A percentile compares a stretch with the other conserved stretches of the same genome.
phyloP scores from a whole-genome alignment of 331 rosid genomes.

The Quercus tomentella region DNA sequence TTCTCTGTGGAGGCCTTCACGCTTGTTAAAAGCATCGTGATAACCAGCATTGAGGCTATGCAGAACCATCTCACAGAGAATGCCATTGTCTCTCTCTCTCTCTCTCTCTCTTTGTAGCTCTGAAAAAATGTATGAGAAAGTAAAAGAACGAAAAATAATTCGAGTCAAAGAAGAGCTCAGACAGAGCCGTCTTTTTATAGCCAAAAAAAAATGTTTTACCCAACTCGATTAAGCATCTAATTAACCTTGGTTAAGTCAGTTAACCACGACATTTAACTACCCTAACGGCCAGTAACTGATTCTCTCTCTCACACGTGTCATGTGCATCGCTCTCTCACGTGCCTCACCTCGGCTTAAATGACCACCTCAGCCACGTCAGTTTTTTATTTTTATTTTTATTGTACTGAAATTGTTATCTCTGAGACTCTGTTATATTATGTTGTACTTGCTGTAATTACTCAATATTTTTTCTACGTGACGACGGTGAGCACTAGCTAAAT shows the following conservation, averaged over 20 bases:
- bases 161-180: slow-evolving; percentile 33
- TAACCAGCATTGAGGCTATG: slow-evolving; percentile 22
- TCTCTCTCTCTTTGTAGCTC: not conserved
- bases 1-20: slow-evolving; percentile 19
- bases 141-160: not conserved
- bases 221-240: not conserved
- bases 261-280: slow-evolving; percentile 23
- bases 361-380: slow-evolving; percentile 6
- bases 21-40: slow-evolving; percentile 23
- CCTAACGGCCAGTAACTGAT: slow-evolving; percentile 65
- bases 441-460: slow-evolving; percentile 2
- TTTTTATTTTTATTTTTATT: not conserved
- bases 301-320: slow-evolving; percentile 31
- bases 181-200: slow-evolving; percentile 45
- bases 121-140: not conserved
- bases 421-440: no score
- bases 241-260: slow-evolving; percentile 50
- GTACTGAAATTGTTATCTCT: no score
- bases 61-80: slow-evolving; percentile 20
- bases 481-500: slow-evolving; percentile 1
- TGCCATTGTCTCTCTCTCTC: slow-evolving; percentile 43
- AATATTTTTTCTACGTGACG: slow-evolving; percentile 3
- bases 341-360: slow-evolving; percentile 12
- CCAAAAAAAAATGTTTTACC: not conserved
- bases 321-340: slow-evolving; percentile 46